Percentiles rank a stretch among this genome's conserved stretches.
These are phyloP conservation scores for Rhizopogon rudus DNA, from an alignment of 768 basidiomycete genomes.

Conservation along the genomic window DNA sequence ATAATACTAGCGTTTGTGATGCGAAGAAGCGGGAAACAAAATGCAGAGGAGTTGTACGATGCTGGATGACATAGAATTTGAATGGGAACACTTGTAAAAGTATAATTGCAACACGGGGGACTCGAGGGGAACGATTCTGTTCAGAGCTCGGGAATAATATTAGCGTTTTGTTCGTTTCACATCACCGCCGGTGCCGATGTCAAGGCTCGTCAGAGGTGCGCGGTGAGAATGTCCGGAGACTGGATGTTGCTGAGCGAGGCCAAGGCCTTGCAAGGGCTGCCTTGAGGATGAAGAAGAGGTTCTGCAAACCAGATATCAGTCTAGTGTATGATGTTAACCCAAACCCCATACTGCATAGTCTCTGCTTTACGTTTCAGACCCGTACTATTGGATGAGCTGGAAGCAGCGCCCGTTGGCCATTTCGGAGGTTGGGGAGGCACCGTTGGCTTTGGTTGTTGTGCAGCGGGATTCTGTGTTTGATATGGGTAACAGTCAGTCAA, in stretches of 20 bases:
- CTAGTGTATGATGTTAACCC: slow-evolving; percentile 2
- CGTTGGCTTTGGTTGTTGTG: slow-evolving; percentile 7
- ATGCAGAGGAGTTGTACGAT: not conserved
- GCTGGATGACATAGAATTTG: not conserved
- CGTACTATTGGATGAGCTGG: slow-evolving; percentile 7
- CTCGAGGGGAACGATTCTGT: not conserved
- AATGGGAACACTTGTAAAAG: not conserved
- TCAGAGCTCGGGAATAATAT: not conserved
- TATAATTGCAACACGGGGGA: not conserved
- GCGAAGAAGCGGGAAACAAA: not conserved
- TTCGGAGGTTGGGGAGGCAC: slow-evolving; percentile 4
- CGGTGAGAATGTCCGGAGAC: slow-evolving; percentile 6
- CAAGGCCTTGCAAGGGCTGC: slow-evolving; percentile 32
- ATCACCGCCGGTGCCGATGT: slow-evolving; percentile 15
- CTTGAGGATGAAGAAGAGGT: slow-evolving; percentile 17
- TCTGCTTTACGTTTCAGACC: slow-evolving; percentile 31
- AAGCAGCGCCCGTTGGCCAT: not conserved
- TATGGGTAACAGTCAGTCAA: not conserved
- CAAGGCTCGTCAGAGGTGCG: slow-evolving; percentile 29
- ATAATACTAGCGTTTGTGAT: slow-evolving; percentile 19
- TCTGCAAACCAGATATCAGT: slow-evolving; percentile 4
- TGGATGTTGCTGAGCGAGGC: slow-evolving; percentile 30
- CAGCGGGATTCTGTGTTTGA: slow-evolving; percentile 7
- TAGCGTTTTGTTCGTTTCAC: slow-evolving; percentile 41
- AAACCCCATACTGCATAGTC: slow-evolving; percentile 24